These are phyloP conservation scores for Candida pseudoglaebosa DNA, from an alignment of 805 yeast genomes.

Conservation along the genomic window DNA sequence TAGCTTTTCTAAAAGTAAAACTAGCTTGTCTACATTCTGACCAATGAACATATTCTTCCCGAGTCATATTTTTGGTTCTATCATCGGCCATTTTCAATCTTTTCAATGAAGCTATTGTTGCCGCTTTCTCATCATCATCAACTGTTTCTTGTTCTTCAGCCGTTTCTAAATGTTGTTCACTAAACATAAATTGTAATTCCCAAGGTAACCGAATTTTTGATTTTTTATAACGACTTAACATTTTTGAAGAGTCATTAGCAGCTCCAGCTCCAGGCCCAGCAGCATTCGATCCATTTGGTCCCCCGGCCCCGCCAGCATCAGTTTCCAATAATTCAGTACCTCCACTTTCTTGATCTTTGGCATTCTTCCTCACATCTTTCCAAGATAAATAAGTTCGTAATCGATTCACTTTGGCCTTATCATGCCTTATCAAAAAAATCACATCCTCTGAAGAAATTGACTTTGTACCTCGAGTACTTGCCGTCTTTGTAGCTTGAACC, in stretches of 20 bases:
- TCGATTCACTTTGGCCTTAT: conserved; percentile 88
- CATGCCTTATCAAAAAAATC: conserved; percentile 87
- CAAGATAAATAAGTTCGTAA: conserved; percentile 88
- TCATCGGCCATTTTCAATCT: conserved; percentile 91
- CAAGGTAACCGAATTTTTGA: conserved; percentile 85
- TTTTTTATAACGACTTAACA: conserved; percentile 56
- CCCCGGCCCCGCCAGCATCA: conserved; percentile 43
- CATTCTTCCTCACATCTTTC: conserved; percentile 91
- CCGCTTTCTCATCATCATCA: conserved; percentile 89
- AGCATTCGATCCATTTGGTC: conserved; percentile 36
- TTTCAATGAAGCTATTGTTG: conserved; percentile 81
- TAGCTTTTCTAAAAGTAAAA: conserved; percentile 91
- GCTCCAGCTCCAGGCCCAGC: conserved; percentile 32
- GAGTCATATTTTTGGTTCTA: conserved; percentile 88
- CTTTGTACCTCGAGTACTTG: conserved; percentile 74
- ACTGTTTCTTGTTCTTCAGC: conserved; percentile 55
- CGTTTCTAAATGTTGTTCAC: conserved; percentile 79
- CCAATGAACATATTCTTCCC: conserved; percentile 98
- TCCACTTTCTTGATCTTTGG: conserved; percentile 54
- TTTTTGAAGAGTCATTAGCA: conserved; percentile 35
- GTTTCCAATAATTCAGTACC: conserved; percentile 47
- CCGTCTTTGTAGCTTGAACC: conserved; percentile 72
- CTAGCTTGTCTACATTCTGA: conserved; percentile 97
- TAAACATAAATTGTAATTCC: conserved; percentile 93
- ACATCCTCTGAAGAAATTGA: conserved; percentile 90